Evolutionary conservation across 2,329 filamentous ascomycete genomes (phyloP).

Genomic region (Aspergillus oerlinghausenensis): DNA sequence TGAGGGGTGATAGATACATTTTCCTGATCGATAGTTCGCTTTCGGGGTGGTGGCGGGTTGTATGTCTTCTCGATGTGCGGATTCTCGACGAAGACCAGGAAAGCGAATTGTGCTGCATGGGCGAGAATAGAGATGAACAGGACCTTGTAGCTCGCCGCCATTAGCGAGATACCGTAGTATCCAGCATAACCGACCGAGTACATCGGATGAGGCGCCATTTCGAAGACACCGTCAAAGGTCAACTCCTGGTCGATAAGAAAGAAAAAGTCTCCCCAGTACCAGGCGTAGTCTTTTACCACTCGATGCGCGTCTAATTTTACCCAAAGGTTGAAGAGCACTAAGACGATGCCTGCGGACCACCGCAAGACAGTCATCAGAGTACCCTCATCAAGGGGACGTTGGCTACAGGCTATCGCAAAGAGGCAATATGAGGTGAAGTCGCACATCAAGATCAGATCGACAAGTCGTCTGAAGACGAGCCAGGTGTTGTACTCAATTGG

Average conservation of each 20-base stretch:
- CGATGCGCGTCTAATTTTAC: constrained; percentile 96
- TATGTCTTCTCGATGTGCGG: constrained; percentile 98
- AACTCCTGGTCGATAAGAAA: constrained; percentile 96
- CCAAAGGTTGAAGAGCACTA: constrained; percentile 95
- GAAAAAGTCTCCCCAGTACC: constrained; percentile 99
- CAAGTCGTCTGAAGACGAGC: constrained; percentile 90
- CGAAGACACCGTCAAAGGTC: constrained; percentile 97
- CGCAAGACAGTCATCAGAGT: constrained; percentile 64
- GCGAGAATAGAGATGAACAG: constrained; percentile 94
- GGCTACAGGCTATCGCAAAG: constrained; percentile 84
- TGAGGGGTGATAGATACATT: constrained; percentile 23
- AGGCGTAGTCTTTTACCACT: constrained; percentile 97
- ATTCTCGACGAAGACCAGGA: constrained; percentile 87
- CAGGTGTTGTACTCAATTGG: constrained; percentile 99
- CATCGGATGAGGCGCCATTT: constrained; percentile 98
- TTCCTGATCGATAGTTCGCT: constrained; percentile 38
- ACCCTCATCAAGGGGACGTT: constrained; percentile 68
- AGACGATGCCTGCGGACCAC: constrained; percentile 70
- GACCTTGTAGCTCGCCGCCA: constrained; percentile 96
- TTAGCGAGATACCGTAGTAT: constrained; percentile 96
- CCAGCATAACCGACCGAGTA: constrained; percentile 97
- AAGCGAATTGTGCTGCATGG: constrained; percentile 89
- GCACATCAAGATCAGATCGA: constrained; percentile 97
- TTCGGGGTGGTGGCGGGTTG: constrained; percentile 75
- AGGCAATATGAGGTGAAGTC: constrained; percentile 96